phyloP scores from a whole-genome alignment of 108 stramenopile species.

The Cyclotella atomus region DNA sequence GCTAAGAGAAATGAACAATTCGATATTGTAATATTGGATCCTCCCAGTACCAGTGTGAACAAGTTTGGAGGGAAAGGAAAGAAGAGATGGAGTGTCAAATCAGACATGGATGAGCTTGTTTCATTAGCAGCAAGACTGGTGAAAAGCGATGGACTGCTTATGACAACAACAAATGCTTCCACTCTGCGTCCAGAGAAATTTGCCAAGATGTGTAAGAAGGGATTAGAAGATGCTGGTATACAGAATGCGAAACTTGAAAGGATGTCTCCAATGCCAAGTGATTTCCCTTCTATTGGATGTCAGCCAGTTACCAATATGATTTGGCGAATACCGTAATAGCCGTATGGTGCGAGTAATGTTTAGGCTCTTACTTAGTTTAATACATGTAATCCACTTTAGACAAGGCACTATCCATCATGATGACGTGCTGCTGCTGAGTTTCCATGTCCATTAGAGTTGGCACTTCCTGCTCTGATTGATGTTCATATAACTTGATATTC shows the following conservation, averaged over 20 bases:
- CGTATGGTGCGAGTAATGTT: too few species aligned
- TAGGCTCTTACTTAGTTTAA: too few species aligned
- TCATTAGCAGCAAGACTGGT: conserved; percentile 80
- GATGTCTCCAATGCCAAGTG: conserved; percentile 79
- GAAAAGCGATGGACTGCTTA: conserved; percentile 71
- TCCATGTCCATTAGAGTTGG: too few species aligned
- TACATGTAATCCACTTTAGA: too few species aligned
- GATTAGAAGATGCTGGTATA: conserved; percentile 64
- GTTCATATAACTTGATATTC: too few species aligned
- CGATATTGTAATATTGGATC: conserved; percentile 88
- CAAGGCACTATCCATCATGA: too few species aligned
- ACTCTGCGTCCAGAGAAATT: conserved; percentile 71
- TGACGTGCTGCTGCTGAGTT: too few species aligned
- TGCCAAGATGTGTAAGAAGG: conserved; percentile 68
- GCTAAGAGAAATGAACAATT: conserved; percentile 82
- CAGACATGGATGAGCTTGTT: conserved; percentile 78
- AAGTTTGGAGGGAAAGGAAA: conserved; percentile 63
- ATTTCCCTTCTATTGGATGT: conserved; percentile 74
- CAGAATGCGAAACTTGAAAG: conserved; percentile 69
- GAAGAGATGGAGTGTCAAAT: conserved; percentile 82
- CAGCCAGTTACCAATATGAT: conserved; percentile 78
- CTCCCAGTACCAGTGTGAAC: conserved; percentile 77
- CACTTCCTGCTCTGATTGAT: too few species aligned
- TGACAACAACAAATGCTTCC: conserved; percentile 79
- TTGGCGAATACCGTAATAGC: conserved; percentile 25